Percentiles rank a stretch among this genome's conserved stretches.
Conservation (phyloP, 1,284 basidiomycete species). For the Trametes pubescens region DNA sequence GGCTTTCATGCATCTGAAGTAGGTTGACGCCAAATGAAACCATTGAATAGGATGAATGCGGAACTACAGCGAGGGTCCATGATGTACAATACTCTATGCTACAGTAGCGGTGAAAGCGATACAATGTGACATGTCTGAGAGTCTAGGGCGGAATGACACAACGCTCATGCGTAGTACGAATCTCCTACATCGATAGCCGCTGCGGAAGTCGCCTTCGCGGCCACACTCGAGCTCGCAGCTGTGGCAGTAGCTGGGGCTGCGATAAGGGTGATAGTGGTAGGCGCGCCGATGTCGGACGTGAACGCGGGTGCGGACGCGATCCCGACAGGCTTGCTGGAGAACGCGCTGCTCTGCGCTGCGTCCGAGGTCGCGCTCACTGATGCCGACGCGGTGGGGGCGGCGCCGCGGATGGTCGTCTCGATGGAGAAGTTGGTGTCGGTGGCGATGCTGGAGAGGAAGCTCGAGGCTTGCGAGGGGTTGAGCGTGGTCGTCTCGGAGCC, state of each 20-base stretch:
- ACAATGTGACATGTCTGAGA: neutral
- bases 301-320: slow-evolving; percentile 21
- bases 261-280: slow-evolving; percentile 24
- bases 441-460: slow-evolving; percentile 49
- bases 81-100: slow-evolving; percentile 21
- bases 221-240: neutral
- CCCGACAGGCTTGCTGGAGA: slow-evolving; percentile 21
- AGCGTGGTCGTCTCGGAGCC: slow-evolving; percentile 53
- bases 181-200: slow-evolving; percentile 6
- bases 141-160: neutral
- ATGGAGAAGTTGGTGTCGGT: slow-evolving; percentile 32
- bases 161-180: slow-evolving; percentile 14
- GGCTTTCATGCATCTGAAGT: neutral
- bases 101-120: slow-evolving; percentile 14
- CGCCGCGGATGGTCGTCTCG: slow-evolving; percentile 24
- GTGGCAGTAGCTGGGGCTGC: neutral
- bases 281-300: slow-evolving; percentile 17
- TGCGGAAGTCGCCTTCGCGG: slow-evolving; percentile 4
- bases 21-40: neutral
- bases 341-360: slow-evolving; percentile 3
- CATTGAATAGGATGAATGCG: neutral
- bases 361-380: neutral
- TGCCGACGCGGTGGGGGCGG: slow-evolving; percentile 10
- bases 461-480: slow-evolving; percentile 51
- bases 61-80: neutral